Base-by-base conservation (phyloP, 2,329 filamentous ascomycete species). In the Fusarium secorum region DNA sequence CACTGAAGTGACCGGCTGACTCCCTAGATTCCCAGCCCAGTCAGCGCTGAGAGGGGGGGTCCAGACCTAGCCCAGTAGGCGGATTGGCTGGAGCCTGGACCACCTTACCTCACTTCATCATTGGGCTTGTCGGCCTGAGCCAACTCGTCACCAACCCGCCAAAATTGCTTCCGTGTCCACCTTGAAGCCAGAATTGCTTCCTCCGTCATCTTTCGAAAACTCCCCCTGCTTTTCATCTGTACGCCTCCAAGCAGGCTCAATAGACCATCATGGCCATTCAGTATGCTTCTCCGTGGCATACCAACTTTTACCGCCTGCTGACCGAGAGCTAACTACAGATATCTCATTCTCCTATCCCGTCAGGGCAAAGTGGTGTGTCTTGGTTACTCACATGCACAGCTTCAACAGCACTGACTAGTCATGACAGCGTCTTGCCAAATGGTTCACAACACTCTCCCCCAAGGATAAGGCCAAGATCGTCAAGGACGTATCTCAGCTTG, bases 381-480 rank as follows among this genome's bases (percentile, higher is more conserved):
- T 53, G 87, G 52, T 48, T 44, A 35, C 51, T 67, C 45, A 48
- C 56, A 60, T 56, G 48, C 35, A 33, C 66, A 64, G 51, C 59
- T 55, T 52, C 41, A 67, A 51, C 30, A 46, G 51, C 39, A 63
- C 75, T 77, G 30, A 78, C 54, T 60, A 42, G 17, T 48, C 51
- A 73, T 64, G 71, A 61, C 84, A 99, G 96, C 95, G 96, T 80
- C 91, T 99, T 61, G 96, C 96, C 75, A 99, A 99, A 86, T 99
- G 96, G 96, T 99, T 99, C 85, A 97, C 95, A 60, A 99, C 96
- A 20, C 88, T 99, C 70, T 97, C 95, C 38, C 96, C 96, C 71
- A 98, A 92, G 84, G 96, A 99, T 80, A 99, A 99, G 86, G 96
- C 95, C 83, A 99, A 99, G 88, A 98, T 99, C 80, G 95, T 99